Conservation (phyloP, 306 rosid species). For the Cotoneaster glaucophyllus region DNA sequence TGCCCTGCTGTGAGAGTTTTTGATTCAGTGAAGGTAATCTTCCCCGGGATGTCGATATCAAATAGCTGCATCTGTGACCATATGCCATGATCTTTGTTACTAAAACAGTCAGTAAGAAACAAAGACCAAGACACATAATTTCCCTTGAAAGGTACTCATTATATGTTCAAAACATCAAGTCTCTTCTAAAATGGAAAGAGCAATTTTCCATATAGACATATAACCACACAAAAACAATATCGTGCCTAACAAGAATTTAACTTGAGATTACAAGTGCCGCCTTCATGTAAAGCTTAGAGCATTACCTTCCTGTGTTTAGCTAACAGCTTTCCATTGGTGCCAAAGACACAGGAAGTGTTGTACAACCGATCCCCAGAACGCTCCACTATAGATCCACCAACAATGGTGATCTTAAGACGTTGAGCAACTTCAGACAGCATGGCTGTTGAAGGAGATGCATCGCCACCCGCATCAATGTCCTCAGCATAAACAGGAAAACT, state of each 20-base stretch:
- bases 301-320: constrained; percentile 89
- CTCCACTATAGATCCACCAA: constrained; percentile 89
- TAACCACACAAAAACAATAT: background rate
- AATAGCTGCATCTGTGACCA: constrained; percentile 77
- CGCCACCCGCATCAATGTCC: constrained; percentile 78
- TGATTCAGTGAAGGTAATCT: constrained; percentile 87
- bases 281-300: background rate
- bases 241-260: background rate
- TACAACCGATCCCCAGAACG: constrained; percentile 64
- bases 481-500: constrained; percentile 79
- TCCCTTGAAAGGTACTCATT: background rate
- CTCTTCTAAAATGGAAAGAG: background rate
- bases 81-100: constrained; percentile 11
- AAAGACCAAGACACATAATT: background rate
- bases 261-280: background rate
- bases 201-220: background rate
- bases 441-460: constrained; percentile 88
- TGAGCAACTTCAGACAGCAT: constrained; percentile 79
- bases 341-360: constrained; percentile 86
- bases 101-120: background rate
- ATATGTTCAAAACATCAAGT: background rate
- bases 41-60: constrained; percentile 90
- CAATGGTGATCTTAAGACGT: constrained; percentile 67
- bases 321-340: constrained; percentile 62
- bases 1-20: constrained; percentile 86